Evolutionary conservation across 2,329 filamentous ascomycete genomes (phyloP), one percentile per base, ranked within the genome.

Genomic region (Curvularia eragrostidis): DNA sequence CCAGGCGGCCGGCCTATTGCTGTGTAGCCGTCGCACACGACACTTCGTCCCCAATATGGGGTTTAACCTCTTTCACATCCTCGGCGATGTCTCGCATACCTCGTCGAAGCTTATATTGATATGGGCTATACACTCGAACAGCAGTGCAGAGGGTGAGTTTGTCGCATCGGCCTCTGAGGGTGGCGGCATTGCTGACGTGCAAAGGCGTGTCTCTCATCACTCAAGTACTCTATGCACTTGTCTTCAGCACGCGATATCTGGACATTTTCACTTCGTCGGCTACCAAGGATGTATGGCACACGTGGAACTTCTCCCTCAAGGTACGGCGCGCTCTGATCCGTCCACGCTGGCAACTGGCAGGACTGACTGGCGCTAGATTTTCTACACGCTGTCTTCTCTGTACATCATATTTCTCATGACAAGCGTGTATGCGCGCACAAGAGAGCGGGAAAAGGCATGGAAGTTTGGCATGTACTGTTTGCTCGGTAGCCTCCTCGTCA

Each of bases 361-460:
- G 51, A 46, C 68, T 70, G 55, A 68, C 55, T 13, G 15, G 15
- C 44, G n/a, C 21, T 53, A 74, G 82, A 83, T 95, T 61, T 91
- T 96, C 79, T 98, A 97, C 79, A 90, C 96, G 59, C 71, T 85
- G 3, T 91, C 90, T 4, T 94, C 91, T 1, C 84, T 93, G 62
- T 97, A 97, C 77, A 95, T 93, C 69, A 85, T 97, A 61, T 89
- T 85, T 55, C 78, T 96, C 62, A 97, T 98, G 93, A 89, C 92
- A 76, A 89, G 88, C 78, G 81, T 93, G 21, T 97, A 87, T 76
- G 90, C 93, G 10, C 86, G 94, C 32, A 96, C 93, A n/a, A 83
- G 93, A 41, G 94, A 98, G 79, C 84, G 88, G 52, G 94, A 98
- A 80, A 87, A 92, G 68, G 91, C 93, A n/a, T 97, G 94, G 93